These are phyloP conservation scores for Boletus rubescentipes DNA, from an alignment of 768 basidiomycete genomes.

Conservation along the genomic window DNA sequence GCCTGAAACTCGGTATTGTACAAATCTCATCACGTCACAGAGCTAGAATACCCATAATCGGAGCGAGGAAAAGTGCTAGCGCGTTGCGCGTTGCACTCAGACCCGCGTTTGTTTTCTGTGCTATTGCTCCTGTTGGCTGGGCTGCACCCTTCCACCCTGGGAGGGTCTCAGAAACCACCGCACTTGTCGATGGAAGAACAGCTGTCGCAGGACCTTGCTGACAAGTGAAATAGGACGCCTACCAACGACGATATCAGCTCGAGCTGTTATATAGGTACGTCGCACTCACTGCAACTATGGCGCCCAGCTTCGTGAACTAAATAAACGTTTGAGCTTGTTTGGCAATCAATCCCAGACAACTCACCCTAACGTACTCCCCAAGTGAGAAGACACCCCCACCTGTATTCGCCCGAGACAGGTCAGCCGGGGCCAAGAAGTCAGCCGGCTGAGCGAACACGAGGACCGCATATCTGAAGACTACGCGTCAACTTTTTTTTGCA, in stretches of 20 bases:
- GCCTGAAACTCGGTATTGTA: background rate
- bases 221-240: slow-evolving; percentile 74
- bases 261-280: background rate
- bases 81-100: slow-evolving; percentile 19
- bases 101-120: slow-evolving; percentile 25
- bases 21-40: slow-evolving; percentile 11
- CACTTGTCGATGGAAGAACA: slow-evolving; percentile 56
- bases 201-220: slow-evolving; percentile 62
- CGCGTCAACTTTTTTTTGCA: background rate
- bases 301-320: slow-evolving; percentile 55
- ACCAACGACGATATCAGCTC: slow-evolving; percentile 5
- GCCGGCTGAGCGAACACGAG: slow-evolving; percentile 64
- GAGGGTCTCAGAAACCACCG: slow-evolving; percentile 65
- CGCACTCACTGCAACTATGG: slow-evolving; percentile 55
- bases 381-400: slow-evolving; percentile 59
- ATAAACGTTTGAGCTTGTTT: background rate
- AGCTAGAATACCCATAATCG: slow-evolving; percentile 30
- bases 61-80: slow-evolving; percentile 24
- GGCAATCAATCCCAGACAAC: slow-evolving; percentile 8
- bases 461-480: slow-evolving; percentile 57
- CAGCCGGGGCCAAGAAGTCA: slow-evolving; percentile 58
- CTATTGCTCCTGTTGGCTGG: slow-evolving; percentile 12
- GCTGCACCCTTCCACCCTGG: slow-evolving; percentile 20
- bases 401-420: slow-evolving; percentile 48
- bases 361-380: slow-evolving; percentile 53